Percentiles rank a stretch among this genome's conserved stretches.
phyloP scores from a whole-genome alignment of 1,284 basidiomycete genomes.

The Papiliotrema flavescens region DNA sequence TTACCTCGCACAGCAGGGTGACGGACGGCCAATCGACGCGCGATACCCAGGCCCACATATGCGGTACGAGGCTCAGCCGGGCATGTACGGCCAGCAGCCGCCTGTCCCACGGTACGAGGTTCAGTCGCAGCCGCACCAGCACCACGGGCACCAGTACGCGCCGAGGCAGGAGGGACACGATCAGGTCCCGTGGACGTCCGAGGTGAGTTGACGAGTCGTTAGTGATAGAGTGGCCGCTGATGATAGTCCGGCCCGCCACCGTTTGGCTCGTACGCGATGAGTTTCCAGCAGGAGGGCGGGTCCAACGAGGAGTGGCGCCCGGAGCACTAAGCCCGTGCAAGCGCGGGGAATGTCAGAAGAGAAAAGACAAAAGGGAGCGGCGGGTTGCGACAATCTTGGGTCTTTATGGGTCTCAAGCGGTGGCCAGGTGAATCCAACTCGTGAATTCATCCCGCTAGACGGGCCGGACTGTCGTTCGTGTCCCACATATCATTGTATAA shows the following conservation, averaged over 20 bases:
- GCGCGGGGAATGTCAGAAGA: no score
- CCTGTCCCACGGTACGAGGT: constrained; percentile 23
- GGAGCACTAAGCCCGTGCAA: not conserved
- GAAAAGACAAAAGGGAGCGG: no score
- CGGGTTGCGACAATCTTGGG: no score
- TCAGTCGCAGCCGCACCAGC: not conserved
- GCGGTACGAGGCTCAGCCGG: constrained; percentile 22
- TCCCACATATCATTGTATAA: no score
- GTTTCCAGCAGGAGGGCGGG: not conserved
- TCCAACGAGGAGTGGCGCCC: constrained; percentile 2
- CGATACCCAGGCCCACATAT: constrained; percentile 8
- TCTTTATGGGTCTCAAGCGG: no score
- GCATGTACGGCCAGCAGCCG: constrained; percentile 17
- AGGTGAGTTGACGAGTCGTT: constrained; percentile 1
- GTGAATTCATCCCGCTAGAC: no score
- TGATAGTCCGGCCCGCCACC: constrained; percentile 10
- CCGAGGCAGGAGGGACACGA: constrained; percentile 3
- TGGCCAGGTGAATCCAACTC: no score
- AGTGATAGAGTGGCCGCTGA: not conserved
- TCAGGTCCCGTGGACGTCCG: constrained; percentile 5
- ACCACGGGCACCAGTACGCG: not conserved
- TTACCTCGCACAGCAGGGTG: constrained; percentile 15
- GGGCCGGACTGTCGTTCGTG: no score
- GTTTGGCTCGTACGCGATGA: constrained; percentile 2
- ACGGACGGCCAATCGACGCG: not conserved